These are phyloP conservation scores for Carex myosuroides DNA, from an alignment of 176 grass and related monocot genomes.

Conservation along the genomic window DNA sequence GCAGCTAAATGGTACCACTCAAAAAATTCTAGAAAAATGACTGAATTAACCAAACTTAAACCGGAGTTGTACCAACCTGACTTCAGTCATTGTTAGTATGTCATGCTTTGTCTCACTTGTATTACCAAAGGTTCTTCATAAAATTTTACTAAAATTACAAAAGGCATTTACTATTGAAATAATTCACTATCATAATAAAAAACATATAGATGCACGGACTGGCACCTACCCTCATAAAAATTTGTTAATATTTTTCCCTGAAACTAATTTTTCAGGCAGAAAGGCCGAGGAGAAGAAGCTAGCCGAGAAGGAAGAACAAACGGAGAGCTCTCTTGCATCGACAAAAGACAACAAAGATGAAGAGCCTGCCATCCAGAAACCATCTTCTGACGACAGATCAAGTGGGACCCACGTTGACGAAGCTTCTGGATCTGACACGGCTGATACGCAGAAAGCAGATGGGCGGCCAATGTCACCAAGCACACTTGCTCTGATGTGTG, in stretches of 20 bases:
- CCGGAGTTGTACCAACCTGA: background rate
- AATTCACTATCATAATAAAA: conserved; percentile 15
- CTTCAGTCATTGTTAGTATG: background rate
- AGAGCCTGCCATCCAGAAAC: conserved; percentile 29
- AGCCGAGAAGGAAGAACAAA: conserved; percentile 31
- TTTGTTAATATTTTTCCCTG: conserved; percentile 1
- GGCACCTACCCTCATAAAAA: conserved; percentile 2
- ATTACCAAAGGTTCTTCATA: background rate
- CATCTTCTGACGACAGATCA: conserved; percentile 35
- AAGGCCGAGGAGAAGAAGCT: conserved; percentile 50
- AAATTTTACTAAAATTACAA: background rate
- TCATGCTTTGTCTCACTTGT: background rate
- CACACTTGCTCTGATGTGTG: conserved; percentile 83
- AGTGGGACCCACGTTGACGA: conserved; percentile 39
- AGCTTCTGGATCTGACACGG: conserved; percentile 37
- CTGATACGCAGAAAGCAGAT: conserved; percentile 48
- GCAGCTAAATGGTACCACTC: background rate
- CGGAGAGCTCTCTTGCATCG: conserved; percentile 14
- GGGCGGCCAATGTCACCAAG: conserved; percentile 78
- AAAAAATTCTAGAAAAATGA: background rate
- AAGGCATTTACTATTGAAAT: background rate
- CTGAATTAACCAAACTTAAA: background rate
- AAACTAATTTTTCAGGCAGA: conserved; percentile 35
- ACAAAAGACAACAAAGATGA: conserved; percentile 57
- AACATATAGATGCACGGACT: background rate